Evolutionary conservation across 768 basidiomycete genomes (phyloP).

Genomic region (Gyrodon lividus): DNA sequence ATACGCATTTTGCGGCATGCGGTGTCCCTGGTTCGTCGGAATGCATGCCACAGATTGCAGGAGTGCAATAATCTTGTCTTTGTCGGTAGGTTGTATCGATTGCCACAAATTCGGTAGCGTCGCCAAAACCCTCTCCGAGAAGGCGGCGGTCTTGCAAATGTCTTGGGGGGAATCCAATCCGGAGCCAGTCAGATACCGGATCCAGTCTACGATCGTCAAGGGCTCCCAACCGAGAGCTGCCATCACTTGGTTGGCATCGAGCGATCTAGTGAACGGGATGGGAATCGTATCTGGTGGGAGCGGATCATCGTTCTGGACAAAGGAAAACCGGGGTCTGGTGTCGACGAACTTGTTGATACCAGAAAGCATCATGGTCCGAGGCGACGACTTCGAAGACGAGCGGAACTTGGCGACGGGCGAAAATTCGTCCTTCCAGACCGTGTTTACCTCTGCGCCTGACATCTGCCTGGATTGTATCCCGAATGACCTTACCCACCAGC

Average conservation of each 20-base stretch:
- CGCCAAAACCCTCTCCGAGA: constrained; percentile 73
- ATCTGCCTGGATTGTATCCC: constrained; percentile 3
- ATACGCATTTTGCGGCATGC: constrained; percentile 67
- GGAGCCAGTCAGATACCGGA: constrained; percentile 55
- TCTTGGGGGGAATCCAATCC: constrained; percentile 51
- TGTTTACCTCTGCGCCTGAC: constrained; percentile 35
- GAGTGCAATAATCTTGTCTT: constrained; percentile 46
- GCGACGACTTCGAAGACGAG: background rate
- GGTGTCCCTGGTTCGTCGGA: constrained; percentile 74
- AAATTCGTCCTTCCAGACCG: constrained; percentile 18
- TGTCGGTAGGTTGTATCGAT: constrained; percentile 48
- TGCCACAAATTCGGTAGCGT: constrained; percentile 55
- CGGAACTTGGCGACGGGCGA: constrained; percentile 3
- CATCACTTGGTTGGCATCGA: constrained; percentile 39
- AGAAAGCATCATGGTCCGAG: constrained; percentile 53
- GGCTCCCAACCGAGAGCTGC: constrained; percentile 75
- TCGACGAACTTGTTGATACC: constrained; percentile 69
- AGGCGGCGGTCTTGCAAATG: constrained; percentile 56
- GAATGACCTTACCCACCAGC: constrained; percentile 68
- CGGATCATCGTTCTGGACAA: constrained; percentile 72
- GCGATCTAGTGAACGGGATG: constrained; percentile 53
- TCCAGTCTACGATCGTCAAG: constrained; percentile 69
- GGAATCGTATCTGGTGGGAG: constrained; percentile 75
- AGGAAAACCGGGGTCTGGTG: constrained; percentile 45
- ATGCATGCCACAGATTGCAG: constrained; percentile 58